Percentiles rank a stretch among this genome's conserved stretches.
Evolutionary conservation across 352 stramenopile species (phyloP).

Genomic region (Blastocystis sp.): DNA sequence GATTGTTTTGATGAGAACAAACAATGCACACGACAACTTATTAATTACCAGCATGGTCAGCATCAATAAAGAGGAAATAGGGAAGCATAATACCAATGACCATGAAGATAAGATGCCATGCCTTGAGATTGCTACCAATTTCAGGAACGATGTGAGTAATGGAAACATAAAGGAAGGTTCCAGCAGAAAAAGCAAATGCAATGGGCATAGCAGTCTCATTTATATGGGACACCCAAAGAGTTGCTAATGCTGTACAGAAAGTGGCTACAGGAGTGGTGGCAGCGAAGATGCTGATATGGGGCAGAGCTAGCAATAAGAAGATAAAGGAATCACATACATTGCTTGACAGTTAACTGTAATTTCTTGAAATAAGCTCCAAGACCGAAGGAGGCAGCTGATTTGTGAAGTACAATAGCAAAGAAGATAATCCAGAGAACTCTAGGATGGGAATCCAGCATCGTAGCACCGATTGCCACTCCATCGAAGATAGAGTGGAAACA

Average conservation of each 20-base stretch:
- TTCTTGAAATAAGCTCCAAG: conserved; percentile 68
- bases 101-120: conserved; percentile 62
- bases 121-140: conserved; percentile 65
- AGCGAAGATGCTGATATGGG: conserved; percentile 44
- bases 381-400: conserved; percentile 55
- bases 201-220: conserved; percentile 9
- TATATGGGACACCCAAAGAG: neutral
- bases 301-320: neutral
- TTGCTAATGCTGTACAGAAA: conserved; percentile 34
- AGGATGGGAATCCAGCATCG: conserved; percentile 55
- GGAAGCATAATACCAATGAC: conserved; percentile 56
- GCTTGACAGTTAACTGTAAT: conserved; percentile 2
- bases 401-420: conserved; percentile 64
- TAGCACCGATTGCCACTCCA: conserved; percentile 61
- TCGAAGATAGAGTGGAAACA: conserved; percentile 69
- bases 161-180: conserved; percentile 66
- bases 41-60: neutral
- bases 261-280: conserved; percentile 48
- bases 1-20: neutral
- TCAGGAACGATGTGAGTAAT: conserved; percentile 67
- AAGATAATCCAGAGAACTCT: conserved; percentile 63
- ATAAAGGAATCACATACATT: conserved; percentile 24
- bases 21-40: neutral
- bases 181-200: conserved; percentile 61
- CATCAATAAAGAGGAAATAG: conserved; percentile 68